Percentiles rank a stretch among this genome's conserved stretches.
Evolutionary conservation across 768 basidiomycete genomes (phyloP).

Genomic region (Boletus bicolor): DNA sequence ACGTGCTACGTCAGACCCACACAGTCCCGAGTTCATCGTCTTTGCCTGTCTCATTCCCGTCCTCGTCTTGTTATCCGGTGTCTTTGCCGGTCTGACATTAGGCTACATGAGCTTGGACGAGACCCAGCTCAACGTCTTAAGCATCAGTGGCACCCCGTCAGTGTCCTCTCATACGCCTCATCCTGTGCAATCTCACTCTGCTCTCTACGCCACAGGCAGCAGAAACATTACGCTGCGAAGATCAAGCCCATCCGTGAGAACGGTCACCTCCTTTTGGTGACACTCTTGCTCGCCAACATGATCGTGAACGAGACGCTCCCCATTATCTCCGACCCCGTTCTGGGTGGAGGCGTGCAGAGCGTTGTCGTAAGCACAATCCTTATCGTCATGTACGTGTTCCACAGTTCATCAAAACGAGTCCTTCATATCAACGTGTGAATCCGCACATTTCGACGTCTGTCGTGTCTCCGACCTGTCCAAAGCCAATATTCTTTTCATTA

Average conservation of each 20-base stretch:
- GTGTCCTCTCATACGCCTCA: constrained; percentile 27
- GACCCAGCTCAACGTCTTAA: constrained; percentile 85
- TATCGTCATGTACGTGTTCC: constrained; percentile 74
- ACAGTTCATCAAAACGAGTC: background rate
- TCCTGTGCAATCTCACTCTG: background rate
- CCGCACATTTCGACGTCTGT: background rate
- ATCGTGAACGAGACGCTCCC: constrained; percentile 88
- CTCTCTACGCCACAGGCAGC: constrained; percentile 47
- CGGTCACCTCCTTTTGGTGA: constrained; percentile 79
- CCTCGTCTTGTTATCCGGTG: constrained; percentile 76
- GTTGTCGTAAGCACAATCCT: constrained; percentile 81
- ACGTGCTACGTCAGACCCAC: constrained; percentile 23
- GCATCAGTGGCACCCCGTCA: constrained; percentile 80
- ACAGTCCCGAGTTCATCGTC: constrained; percentile 35
- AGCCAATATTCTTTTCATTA: background rate
- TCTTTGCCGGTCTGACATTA: constrained; percentile 89
- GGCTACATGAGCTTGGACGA: constrained; percentile 93
- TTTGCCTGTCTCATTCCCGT: constrained; percentile 70
- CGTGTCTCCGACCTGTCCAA: background rate
- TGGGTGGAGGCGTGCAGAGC: constrained; percentile 75
- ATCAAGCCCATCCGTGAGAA: constrained; percentile 86
- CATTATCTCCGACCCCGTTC: constrained; percentile 73
- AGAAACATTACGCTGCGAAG: constrained; percentile 76
- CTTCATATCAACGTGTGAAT: background rate
- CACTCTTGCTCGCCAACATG: constrained; percentile 85